phyloP scores from a whole-genome alignment of 1,139 yeast genomes.

The Kazachstania sp. region DNA sequence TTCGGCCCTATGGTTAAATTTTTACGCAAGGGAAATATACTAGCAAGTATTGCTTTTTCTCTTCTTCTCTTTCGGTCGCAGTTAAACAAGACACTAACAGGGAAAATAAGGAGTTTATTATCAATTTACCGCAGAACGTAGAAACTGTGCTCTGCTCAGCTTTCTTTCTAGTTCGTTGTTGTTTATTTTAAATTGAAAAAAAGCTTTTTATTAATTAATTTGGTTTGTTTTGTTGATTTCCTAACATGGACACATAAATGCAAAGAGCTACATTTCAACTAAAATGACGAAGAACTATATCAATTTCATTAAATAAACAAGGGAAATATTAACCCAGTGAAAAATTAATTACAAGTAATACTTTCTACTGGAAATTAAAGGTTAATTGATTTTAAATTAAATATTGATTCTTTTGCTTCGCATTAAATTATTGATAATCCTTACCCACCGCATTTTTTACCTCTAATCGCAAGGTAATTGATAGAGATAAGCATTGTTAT shows the following conservation, averaged over 20 bases:
- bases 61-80: no score
- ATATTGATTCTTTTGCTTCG: not conserved
- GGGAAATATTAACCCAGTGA: not conserved
- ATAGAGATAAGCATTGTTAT: not conserved
- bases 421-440: not conserved
- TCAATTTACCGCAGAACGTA: no score
- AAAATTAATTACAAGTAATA: not conserved
- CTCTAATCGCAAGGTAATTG: not conserved
- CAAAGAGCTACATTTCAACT: not conserved
- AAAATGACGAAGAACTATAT: not conserved
- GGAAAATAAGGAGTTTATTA: no score
- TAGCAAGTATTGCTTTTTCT: no score
- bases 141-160: no score
- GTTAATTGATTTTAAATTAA: not conserved
- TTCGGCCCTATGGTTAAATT: no score
- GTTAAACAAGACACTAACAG: no score
- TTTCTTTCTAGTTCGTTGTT: no score
- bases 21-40: no score
- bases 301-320: not conserved
- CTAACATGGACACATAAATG: not conserved
- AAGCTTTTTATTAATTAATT: no score
- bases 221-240: not conserved
- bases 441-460: not conserved
- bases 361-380: not conserved
- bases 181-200: no score